phyloP scores from a whole-genome alignment of 2,329 filamentous ascomycete genomes.

The Dryadomyces quercus-mongolicae region DNA sequence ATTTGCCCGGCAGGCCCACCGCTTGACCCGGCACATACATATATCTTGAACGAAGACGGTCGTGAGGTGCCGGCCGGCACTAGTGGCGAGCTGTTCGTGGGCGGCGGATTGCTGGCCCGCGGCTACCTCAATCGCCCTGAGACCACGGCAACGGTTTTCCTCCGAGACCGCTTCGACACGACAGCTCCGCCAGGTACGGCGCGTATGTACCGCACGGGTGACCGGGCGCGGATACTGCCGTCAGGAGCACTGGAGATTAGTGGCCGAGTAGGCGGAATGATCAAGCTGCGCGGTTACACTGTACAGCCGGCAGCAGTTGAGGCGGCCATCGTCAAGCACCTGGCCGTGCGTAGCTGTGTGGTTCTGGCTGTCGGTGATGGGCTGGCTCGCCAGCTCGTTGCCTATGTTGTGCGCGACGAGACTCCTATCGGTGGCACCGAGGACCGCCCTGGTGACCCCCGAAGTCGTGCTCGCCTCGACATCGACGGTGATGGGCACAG shows the following conservation, averaged over 20 bases:
- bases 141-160: conserved; percentile 61
- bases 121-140: conserved; percentile 74
- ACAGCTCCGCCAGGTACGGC: conserved; percentile 33
- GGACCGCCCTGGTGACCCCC: conserved; percentile 1
- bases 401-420: conserved; percentile 60
- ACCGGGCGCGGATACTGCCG: conserved; percentile 54
- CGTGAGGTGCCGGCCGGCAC: conserved; percentile 49
- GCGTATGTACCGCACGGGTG: conserved; percentile 65
- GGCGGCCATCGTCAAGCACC: conserved; percentile 54
- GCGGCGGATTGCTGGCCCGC: conserved; percentile 59
- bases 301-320: conserved; percentile 69
- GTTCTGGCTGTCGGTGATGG: conserved; percentile 67
- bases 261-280: conserved; percentile 66
- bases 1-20: conserved; percentile 67
- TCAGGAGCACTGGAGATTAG: conserved; percentile 64
- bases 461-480: conserved; percentile 47
- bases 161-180: conserved; percentile 49
- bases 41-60: conserved; percentile 59
- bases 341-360: conserved; percentile 60
- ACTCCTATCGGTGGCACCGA: conserved; percentile 28
- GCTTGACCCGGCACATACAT: conserved; percentile 54
- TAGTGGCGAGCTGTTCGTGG: conserved; percentile 63
- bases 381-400: conserved; percentile 61
- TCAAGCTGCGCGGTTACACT: conserved; percentile 68
- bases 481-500: conserved; percentile 63